Evolutionary conservation across 2,329 filamentous ascomycete species (phyloP).

Genomic region (Rhexocercosporidium sp.): DNA sequence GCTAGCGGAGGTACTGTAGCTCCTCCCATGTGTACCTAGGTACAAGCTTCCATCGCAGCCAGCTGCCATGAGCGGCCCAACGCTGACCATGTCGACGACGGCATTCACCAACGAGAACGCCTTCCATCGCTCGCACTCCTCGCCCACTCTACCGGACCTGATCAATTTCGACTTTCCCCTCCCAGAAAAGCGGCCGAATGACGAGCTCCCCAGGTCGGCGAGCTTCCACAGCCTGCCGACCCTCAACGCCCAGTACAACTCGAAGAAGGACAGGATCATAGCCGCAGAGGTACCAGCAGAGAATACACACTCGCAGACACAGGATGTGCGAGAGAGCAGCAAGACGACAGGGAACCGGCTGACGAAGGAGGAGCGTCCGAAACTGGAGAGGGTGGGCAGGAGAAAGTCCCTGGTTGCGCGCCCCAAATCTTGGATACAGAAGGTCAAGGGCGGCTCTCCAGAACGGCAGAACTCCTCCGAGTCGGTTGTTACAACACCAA

Average conservation of each 20-base stretch:
- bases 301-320: slow-evolving; percentile 21
- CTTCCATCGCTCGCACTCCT: slow-evolving; percentile 43
- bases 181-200: slow-evolving; percentile 24
- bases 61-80: slow-evolving; percentile 39
- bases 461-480: slow-evolving; percentile 35
- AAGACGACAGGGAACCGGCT: slow-evolving; percentile 23
- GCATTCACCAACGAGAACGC: slow-evolving; percentile 34
- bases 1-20: too few relatives aligned
- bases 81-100: slow-evolving; percentile 40
- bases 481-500: slow-evolving; percentile 37
- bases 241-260: slow-evolving; percentile 36
- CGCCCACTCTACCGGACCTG: slow-evolving; percentile 40
- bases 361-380: slow-evolving; percentile 38
- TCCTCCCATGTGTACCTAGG: slow-evolving; percentile 36
- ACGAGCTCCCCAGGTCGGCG: slow-evolving; percentile 56
- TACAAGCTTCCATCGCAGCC: slow-evolving; percentile 25
- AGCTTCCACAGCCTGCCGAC: slow-evolving; percentile 61
- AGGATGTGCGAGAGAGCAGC: slow-evolving; percentile 22
- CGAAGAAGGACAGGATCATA: slow-evolving; percentile 30
- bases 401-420: slow-evolving; percentile 42
- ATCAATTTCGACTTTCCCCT: slow-evolving; percentile 36
- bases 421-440: slow-evolving; percentile 44
- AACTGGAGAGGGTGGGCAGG: slow-evolving; percentile 38
- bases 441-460: slow-evolving; percentile 39
- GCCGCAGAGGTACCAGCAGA: slow-evolving; percentile 26